These are phyloP conservation scores for Senna tora DNA, from an alignment of 306 rosid genomes.

Conservation along the genomic window DNA sequence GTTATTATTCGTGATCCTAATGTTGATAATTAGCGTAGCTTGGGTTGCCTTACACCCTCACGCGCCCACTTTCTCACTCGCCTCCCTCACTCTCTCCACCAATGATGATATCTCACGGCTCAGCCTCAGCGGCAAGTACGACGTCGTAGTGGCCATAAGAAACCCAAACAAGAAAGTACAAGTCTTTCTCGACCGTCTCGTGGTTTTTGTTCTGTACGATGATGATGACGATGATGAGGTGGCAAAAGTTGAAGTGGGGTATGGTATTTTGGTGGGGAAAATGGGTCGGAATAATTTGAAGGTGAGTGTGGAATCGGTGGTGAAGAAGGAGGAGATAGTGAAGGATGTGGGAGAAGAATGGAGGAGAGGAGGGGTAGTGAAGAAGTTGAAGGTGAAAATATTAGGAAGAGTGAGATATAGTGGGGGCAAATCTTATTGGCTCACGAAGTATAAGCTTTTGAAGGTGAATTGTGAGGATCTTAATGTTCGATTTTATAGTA, in stretches of 20 bases:
- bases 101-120: neutral
- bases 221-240: neutral
- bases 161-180: conserved; percentile 42
- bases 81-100: conserved; percentile 31
- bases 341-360: conserved; percentile 15
- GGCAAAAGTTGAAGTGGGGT: neutral
- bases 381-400: conserved; percentile 29
- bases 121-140: neutral
- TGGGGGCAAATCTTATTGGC: conserved; percentile 20
- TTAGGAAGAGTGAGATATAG: neutral
- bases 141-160: conserved; percentile 15
- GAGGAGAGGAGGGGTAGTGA: conserved; percentile 23
- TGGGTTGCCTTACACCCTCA: conserved; percentile 35
- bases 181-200: neutral
- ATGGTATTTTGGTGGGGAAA: neutral
- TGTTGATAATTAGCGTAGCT: conserved; percentile 10
- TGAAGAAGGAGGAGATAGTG: neutral
- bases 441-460: neutral
- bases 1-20: neutral
- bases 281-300: neutral
- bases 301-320: neutral
- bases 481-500: neutral
- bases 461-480: conserved; percentile 27
- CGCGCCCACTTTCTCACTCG: conserved; percentile 24
- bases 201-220: neutral